Percentiles rank a stretch among this genome's conserved stretches.
phyloP scores from a whole-genome alignment of 441 rosid genomes.

The Viola pubescens region DNA sequence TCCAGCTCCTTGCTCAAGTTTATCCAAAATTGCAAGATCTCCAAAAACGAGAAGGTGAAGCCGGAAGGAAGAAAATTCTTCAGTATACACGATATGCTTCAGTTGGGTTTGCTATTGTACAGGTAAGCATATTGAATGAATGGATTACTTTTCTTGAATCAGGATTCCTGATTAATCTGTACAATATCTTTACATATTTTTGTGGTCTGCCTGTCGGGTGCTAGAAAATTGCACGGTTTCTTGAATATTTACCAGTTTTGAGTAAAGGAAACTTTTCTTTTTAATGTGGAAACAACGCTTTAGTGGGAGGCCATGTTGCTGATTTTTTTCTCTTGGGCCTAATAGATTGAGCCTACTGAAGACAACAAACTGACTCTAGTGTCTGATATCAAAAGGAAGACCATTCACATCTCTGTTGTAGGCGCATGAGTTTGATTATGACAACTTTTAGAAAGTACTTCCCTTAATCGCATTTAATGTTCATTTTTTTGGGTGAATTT shows the following conservation, averaged over 20 bases:
- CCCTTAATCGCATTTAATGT: neutral
- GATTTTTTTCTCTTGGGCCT: too few relatives aligned
- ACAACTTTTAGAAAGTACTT: neutral
- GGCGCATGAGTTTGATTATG: neutral
- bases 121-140: conserved; percentile 29
- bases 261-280: too few relatives aligned
- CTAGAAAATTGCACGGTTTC: too few relatives aligned
- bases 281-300: too few relatives aligned
- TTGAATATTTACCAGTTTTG: too few relatives aligned
- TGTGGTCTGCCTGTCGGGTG: too few relatives aligned
- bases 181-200: too few relatives aligned
- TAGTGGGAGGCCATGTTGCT: too few relatives aligned
- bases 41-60: conserved; percentile 98
- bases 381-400: neutral
- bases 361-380: too few relatives aligned
- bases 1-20: conserved; percentile 94
- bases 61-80: conserved; percentile 90
- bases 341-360: too few relatives aligned
- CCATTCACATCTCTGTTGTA: neutral
- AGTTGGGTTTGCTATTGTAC: conserved; percentile 87
- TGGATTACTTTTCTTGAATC: too few relatives aligned
- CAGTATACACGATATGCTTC: conserved; percentile 93
- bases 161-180: too few relatives aligned
- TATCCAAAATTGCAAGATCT: conserved; percentile 98
- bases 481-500: neutral